Evolutionary conservation across 306 rosid genomes (phyloP), one percentile per base, ranked within the genome.

Genomic region (Lathyrus oleraceus): DNA sequence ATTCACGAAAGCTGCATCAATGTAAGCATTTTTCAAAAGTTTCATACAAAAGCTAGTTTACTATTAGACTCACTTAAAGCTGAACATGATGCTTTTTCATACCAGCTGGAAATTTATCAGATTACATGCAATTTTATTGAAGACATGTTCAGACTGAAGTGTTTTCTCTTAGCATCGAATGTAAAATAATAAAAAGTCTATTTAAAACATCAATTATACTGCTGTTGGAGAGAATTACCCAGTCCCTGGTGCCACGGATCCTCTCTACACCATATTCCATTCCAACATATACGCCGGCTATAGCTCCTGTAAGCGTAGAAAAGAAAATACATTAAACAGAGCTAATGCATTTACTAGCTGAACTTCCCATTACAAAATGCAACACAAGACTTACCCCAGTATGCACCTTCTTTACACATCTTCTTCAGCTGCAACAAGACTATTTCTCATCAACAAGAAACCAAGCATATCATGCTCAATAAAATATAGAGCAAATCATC

Each of bases 351-450:
- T 32, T 39, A 14, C 54, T 17, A 19, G 67, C 44, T 17, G 30
- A 25, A 52, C n/a, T 21, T 12, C 35, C 17, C 72, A 38, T 64
- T 30, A 62, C 23, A 56, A 23, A 53, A 40, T 23, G 56, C 78
- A 76, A 67, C 43, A 69, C 28, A 17, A 61, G 43, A 57, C 88
- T 83, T 81, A 93, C 98, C 98, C 96, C 98, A 93, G 58, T 90
- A 93, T 78, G 92, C 97, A 8, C 96, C 98, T 85, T 93, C 98
- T 65, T 85, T 90, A 78, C 96, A 90, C 96, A 93, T 90, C 83
- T 90, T 93, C 87, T 93, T 93, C 88, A 93, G 75, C 98, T 93
- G 95, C 88, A 86, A 81, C 23, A 79, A 67, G 10, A 73, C 42
- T 1, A 62, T 6, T 20, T 10, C 56, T 61, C 53, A 71, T 88